Percentiles rank a stretch among this genome's conserved stretches.
Conservation (phyloP, 306 rosid genomes). For the Sindora glabra region DNA sequence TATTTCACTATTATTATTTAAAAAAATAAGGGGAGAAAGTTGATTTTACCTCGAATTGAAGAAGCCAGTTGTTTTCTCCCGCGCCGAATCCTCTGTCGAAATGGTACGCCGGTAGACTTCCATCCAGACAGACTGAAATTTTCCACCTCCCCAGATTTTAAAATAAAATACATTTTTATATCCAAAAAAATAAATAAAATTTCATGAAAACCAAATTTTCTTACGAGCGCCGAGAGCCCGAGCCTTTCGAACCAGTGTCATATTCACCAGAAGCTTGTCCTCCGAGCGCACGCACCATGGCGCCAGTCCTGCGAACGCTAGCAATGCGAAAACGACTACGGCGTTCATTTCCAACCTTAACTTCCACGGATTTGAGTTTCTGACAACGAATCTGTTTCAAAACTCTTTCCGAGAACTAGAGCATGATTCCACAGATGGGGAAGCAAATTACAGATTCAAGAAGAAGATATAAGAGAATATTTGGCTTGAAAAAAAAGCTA, state of each 20-base stretch:
- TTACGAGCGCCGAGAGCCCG: constrained; percentile 62
- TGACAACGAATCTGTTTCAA: too few species aligned
- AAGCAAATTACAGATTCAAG: not conserved
- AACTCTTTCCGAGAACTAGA: not conserved
- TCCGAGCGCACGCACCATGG: constrained; percentile 28
- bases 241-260: constrained; percentile 62
- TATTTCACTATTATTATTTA: too few species aligned
- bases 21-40: not conserved
- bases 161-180: not conserved
- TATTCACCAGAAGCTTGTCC: constrained; percentile 47
- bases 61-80: constrained; percentile 72
- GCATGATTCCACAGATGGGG: not conserved
- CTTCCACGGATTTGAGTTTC: constrained; percentile 5
- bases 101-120: constrained; percentile 94
- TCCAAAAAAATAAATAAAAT: not conserved
- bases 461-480: not conserved
- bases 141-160: not conserved
- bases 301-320: constrained; percentile 18
- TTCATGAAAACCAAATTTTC: constrained; percentile 7
- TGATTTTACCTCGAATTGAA: constrained; percentile 78
- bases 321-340: constrained; percentile 6
- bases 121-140: constrained; percentile 78
- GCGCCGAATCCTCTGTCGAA: constrained; percentile 74
- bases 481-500: not conserved
- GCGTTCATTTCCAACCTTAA: constrained; percentile 13